Evolutionary conservation across 2,329 filamentous ascomycete genomes (phyloP).

Genomic region (Fusarium caatingaense): DNA sequence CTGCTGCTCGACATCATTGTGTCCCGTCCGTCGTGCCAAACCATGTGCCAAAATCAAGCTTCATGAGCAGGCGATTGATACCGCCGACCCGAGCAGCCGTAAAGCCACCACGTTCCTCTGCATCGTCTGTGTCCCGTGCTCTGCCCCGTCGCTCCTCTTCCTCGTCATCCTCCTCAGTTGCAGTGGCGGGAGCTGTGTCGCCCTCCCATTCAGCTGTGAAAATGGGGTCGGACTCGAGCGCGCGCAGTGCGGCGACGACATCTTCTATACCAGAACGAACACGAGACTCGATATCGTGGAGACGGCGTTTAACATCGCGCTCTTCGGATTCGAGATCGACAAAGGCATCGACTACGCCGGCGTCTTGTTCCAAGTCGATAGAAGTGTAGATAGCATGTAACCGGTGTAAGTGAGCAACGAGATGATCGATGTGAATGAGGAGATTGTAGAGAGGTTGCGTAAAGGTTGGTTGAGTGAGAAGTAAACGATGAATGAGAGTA

Average conservation of each 20-base stretch:
- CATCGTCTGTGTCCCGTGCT: slow-evolving; percentile 56
- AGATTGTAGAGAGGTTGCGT: slow-evolving; percentile 74
- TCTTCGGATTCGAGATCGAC: slow-evolving; percentile 80
- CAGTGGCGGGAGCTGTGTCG: slow-evolving; percentile 36
- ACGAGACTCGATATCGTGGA: slow-evolving; percentile 71
- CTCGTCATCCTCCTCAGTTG: slow-evolving; percentile 25
- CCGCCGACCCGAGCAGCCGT: slow-evolving; percentile 79
- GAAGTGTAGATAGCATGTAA: slow-evolving; percentile 81
- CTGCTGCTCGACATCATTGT: slow-evolving; percentile 24
- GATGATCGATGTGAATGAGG: slow-evolving; percentile 80
- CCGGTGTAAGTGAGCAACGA: slow-evolving; percentile 80
- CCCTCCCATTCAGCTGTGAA: slow-evolving; percentile 60
- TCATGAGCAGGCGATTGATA: slow-evolving; percentile 89
- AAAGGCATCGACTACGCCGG: slow-evolving; percentile 82
- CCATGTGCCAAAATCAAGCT: slow-evolving; percentile 79
- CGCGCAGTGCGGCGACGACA: slow-evolving; percentile 68
- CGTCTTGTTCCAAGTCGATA: slow-evolving; percentile 83
- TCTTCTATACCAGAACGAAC: slow-evolving; percentile 76
- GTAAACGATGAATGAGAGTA: slow-evolving; percentile 72
- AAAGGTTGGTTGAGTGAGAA: slow-evolving; percentile 73
- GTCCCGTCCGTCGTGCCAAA: slow-evolving; percentile 54
- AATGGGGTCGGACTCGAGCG: slow-evolving; percentile 57
- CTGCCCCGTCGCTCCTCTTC: slow-evolving; percentile 18
- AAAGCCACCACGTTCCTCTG: slow-evolving; percentile 59
- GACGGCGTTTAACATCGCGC: slow-evolving; percentile 70